Conservation (phyloP, 768 basidiomycete genomes). For the Exidia glandulosa region DNA sequence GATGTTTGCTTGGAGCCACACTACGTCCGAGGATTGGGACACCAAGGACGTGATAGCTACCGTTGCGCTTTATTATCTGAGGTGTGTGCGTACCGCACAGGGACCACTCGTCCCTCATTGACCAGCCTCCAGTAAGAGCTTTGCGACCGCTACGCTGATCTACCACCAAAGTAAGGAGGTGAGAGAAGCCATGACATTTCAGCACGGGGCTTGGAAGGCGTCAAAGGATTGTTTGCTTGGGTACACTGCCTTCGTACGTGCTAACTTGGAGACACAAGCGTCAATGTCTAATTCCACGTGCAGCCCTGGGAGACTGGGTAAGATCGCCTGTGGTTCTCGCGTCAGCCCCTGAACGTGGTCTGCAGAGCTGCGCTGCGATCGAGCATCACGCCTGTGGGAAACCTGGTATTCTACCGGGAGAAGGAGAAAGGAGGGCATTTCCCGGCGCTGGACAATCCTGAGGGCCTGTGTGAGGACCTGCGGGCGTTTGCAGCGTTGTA, state of each 20-base stretch:
- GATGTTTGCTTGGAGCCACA: constrained; percentile 11
- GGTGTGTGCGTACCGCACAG: not conserved
- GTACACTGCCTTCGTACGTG: constrained; percentile 6
- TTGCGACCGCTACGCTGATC: constrained; percentile 10
- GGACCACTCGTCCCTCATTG: too few species aligned
- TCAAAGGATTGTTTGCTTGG: constrained; percentile 5
- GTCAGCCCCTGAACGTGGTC: not conserved
- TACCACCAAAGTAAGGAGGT: constrained; percentile 6
- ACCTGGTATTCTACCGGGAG: not conserved
- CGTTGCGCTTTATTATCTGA: constrained; percentile 12
- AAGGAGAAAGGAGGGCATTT: constrained; percentile 10
- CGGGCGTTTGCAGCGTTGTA: constrained; percentile 6
- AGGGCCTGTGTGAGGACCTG: constrained; percentile 9
- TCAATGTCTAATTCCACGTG: not conserved
- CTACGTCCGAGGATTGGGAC: constrained; percentile 1
- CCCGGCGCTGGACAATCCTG: constrained; percentile 11
- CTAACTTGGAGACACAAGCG: not conserved
- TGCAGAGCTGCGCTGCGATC: not conserved
- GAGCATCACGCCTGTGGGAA: not conserved
- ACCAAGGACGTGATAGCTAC: constrained; percentile 8
- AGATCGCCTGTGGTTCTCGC: not conserved
- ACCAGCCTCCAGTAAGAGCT: not conserved
- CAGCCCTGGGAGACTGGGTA: not conserved
- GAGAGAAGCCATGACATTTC: constrained; percentile 3
- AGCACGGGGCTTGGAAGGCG: constrained; percentile 5